These are phyloP conservation scores for Filosporella fistucella DNA, from an alignment of 495 filamentous ascomycete genomes.

Conservation along the genomic window DNA sequence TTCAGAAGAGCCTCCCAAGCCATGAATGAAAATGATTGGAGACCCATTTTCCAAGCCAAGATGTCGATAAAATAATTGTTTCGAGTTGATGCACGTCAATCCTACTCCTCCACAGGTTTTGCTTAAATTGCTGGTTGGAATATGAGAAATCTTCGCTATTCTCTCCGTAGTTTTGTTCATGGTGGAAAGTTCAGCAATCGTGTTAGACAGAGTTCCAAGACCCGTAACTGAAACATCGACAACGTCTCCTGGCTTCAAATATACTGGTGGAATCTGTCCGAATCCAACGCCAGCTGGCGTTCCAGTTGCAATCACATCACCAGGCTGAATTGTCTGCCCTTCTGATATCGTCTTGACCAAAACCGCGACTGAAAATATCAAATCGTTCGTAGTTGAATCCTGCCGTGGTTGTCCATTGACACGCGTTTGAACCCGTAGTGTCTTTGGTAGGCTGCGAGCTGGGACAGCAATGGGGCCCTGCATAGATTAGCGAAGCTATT, in stretches of 20 bases:
- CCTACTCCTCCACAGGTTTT: conserved; percentile 26
- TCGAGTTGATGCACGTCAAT: conserved; percentile 39
- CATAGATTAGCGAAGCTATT: not conserved
- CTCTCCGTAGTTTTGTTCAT: conserved; percentile 21
- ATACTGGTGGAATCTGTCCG: conserved; percentile 39
- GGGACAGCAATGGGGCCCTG: conserved; percentile 49
- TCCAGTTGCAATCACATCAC: conserved; percentile 44
- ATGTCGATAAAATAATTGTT: conserved; percentile 33
- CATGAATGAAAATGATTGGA: conserved; percentile 45
- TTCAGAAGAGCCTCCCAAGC: conserved; percentile 38
- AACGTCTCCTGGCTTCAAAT: conserved; percentile 40
- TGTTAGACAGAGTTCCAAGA: conserved; percentile 41
- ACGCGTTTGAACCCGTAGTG: conserved; percentile 35
- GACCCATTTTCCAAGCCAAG: conserved; percentile 18
- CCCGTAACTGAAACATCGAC: conserved; percentile 37
- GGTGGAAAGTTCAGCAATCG: conserved; percentile 24
- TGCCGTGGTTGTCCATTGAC: conserved; percentile 43
- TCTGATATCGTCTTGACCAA: conserved; percentile 39
- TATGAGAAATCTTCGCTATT: conserved; percentile 18
- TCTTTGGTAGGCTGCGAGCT: conserved; percentile 32
- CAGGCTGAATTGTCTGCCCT: conserved; percentile 37
- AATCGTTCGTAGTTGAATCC: conserved; percentile 33
- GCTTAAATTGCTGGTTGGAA: conserved; percentile 26
- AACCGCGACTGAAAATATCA: conserved; percentile 41
- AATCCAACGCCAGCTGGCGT: conserved; percentile 51